phyloP scores from a whole-genome alignment of 129 eudicot genomes.

The Lonicera japonica region DNA sequence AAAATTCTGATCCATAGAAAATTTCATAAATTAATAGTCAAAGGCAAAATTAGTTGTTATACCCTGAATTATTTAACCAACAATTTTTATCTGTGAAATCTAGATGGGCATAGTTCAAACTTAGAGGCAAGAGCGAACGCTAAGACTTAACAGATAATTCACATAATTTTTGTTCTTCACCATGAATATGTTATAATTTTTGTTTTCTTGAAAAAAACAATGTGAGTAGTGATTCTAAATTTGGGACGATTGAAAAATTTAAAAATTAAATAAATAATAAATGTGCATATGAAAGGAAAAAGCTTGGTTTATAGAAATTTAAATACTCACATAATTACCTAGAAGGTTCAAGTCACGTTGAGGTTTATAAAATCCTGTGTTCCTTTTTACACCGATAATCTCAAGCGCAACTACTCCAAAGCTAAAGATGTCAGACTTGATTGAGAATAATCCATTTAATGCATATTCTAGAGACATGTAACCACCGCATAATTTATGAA shows the following conservation, averaged over 20 bases:
- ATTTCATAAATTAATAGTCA: too few relatives aligned
- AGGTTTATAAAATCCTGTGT: conserved; percentile 16
- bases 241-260: not conserved
- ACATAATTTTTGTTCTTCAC: too few relatives aligned
- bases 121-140: too few relatives aligned
- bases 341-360: conserved; percentile 21
- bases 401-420: conserved; percentile 46
- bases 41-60: too few relatives aligned
- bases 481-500: not conserved
- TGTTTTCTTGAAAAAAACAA: too few relatives aligned
- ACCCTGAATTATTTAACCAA: too few relatives aligned
- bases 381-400: conserved; percentile 43
- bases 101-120: too few relatives aligned
- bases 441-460: conserved; percentile 34
- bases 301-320: not conserved
- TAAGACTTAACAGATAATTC: too few relatives aligned
- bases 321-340: conserved; percentile 38
- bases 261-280: not conserved
- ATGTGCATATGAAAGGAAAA: not conserved
- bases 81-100: too few relatives aligned
- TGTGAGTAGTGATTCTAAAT: too few relatives aligned
- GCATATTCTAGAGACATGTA: conserved; percentile 43
- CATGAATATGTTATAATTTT: too few relatives aligned
- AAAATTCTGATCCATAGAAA: too few relatives aligned
- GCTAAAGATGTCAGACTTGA: conserved; percentile 43